Evolutionary conservation across 169 alveolate genomes (phyloP).

Genomic region (Eimeria maxima): DNA sequence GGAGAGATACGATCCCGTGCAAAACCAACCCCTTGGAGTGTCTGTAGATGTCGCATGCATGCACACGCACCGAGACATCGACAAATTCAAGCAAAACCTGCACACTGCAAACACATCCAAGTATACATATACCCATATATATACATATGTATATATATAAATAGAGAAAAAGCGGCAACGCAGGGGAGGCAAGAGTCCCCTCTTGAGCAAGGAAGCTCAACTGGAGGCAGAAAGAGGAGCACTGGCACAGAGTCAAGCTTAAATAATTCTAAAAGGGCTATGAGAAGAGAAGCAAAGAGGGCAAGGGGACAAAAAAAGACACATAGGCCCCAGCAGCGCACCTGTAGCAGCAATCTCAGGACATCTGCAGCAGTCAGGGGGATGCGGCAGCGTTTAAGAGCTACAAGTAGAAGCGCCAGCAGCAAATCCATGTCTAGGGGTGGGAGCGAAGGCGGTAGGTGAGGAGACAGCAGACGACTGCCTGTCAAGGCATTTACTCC

Average conservation of each 20-base stretch:
- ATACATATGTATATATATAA: no score
- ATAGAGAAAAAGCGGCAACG: neutral
- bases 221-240: neutral
- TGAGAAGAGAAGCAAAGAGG: neutral
- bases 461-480: conserved; percentile 50
- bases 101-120: neutral
- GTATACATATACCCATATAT: no score
- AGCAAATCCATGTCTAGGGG: conserved; percentile 25
- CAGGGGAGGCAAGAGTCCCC: no score
- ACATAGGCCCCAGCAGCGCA: neutral
- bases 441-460: conserved; percentile 56
- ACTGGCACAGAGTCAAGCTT: neutral
- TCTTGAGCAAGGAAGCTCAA: neutral
- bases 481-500: neutral
- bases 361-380: conserved; percentile 60
- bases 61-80: neutral
- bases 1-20: neutral
- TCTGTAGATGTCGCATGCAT: neutral
- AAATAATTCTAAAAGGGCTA: neutral
- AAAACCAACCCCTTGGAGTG: neutral
- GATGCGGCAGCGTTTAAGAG: conserved; percentile 59
- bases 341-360: conserved; percentile 61
- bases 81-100: neutral
- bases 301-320: neutral
- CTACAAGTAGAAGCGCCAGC: conserved; percentile 54